phyloP scores from a whole-genome alignment of 805 yeast genomes.

The Metschnikowia sp. region DNA sequence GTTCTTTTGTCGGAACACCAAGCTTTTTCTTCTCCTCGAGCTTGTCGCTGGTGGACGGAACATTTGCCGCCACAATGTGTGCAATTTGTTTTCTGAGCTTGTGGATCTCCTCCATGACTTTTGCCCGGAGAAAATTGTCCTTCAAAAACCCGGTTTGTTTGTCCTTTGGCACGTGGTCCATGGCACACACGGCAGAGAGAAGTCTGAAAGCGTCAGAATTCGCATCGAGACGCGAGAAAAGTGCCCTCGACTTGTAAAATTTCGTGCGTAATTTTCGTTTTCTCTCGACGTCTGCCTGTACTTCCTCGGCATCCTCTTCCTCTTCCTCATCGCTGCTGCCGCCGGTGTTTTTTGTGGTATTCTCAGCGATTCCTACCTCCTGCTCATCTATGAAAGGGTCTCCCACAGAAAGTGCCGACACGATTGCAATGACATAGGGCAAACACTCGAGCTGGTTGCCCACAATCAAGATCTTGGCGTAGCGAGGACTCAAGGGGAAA shows the following conservation, averaged over 20 bases:
- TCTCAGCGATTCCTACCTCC: conserved; percentile 57
- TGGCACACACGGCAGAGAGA: conserved; percentile 82
- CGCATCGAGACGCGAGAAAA: conserved; percentile 66
- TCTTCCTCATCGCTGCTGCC: conserved; percentile 38
- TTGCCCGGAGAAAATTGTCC: conserved; percentile 68
- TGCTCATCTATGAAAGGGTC: conserved; percentile 79
- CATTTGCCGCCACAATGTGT: conserved; percentile 66
- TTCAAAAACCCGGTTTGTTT: conserved; percentile 48
- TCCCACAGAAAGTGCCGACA: conserved; percentile 89
- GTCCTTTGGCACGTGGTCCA: conserved; percentile 62
- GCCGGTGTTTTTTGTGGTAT: conserved; percentile 5
- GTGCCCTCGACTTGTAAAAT: conserved; percentile 55
- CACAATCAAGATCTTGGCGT: conserved; percentile 81
- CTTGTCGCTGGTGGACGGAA: conserved; percentile 49
- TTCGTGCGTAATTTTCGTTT: conserved; percentile 44
- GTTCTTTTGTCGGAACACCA: conserved; percentile 65
- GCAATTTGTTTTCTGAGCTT: conserved; percentile 79
- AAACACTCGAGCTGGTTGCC: conserved; percentile 86
- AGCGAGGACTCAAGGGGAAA: conserved; percentile 92
- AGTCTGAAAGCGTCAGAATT: conserved; percentile 72
- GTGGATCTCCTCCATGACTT: conserved; percentile 78
- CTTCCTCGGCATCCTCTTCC: conserved; percentile 30
- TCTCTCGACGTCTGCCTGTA: conserved; percentile 36
- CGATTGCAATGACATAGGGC: conserved; percentile 86
- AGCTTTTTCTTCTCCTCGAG: conserved; percentile 43